Evolutionary conservation across 345 rosid species (phyloP).

Genomic region (Salix arbutifolia): DNA sequence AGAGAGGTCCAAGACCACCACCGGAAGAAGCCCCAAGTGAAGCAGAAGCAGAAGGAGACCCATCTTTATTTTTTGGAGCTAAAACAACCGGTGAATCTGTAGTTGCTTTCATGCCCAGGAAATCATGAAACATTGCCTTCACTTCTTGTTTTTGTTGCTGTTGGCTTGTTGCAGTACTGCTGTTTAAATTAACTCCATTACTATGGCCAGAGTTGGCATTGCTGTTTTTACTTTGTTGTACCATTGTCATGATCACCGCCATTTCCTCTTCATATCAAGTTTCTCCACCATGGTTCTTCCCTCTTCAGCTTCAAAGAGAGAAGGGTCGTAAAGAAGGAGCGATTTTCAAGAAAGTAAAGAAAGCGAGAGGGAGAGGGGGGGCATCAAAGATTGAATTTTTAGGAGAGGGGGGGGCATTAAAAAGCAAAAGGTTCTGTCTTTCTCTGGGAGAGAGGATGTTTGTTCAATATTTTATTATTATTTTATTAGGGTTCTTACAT

Average conservation of each 20-base stretch:
- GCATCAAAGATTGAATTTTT: neutral
- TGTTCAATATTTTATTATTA: conserved; percentile 1
- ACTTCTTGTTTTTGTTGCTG: conserved; percentile 28
- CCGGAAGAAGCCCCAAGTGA: conserved; percentile 52
- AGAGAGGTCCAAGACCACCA: conserved; percentile 56
- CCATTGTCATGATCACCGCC: conserved; percentile 45
- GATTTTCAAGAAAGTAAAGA: conserved; percentile 21
- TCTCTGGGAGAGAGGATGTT: neutral
- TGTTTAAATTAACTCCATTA: neutral
- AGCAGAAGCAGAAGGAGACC: conserved; percentile 45
- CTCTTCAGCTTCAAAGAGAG: conserved; percentile 14
- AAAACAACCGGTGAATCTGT: conserved; percentile 38
- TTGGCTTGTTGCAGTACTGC: conserved; percentile 8
- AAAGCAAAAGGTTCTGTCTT: conserved; percentile 45
- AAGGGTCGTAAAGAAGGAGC: conserved; percentile 18
- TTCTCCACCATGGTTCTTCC: conserved; percentile 22
- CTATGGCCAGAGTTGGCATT: conserved; percentile 26
- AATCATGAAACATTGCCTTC: conserved; percentile 80
- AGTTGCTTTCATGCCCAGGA: conserved; percentile 58
- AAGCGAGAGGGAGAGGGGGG: conserved; percentile 7
- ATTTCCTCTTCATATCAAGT: conserved; percentile 32
- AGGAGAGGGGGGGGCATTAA: conserved; percentile 33
- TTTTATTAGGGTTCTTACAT: neutral
- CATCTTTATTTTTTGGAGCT: conserved; percentile 31
- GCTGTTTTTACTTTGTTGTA: conserved; percentile 33